Base-by-base conservation (phyloP, 2,329 filamentous ascomycete genomes). In the Botrytis sinoallii region DNA sequence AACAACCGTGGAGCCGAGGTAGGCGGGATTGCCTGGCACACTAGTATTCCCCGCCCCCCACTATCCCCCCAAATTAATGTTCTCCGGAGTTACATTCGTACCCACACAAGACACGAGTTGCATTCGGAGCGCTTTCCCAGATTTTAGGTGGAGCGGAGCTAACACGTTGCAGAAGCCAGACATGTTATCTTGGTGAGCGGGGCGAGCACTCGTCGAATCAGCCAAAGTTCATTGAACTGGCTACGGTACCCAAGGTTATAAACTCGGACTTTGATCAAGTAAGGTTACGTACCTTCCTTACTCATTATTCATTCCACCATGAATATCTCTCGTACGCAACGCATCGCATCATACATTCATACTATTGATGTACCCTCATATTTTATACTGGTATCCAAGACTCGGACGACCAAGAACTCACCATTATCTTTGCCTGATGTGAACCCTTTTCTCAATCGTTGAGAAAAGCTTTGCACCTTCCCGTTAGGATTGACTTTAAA, bases 21-120 rank as follows among this genome's bases (percentile, higher is more conserved):
- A 59, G 29, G 57, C 8, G 57, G 57, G 8, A 60, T 60, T 35
- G 16, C n/a, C 57, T n/a, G 48, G 48, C 48, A n/a, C 48, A n/a
- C 52, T 60, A 22, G 18, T 35, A 60, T 10, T 20, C 59, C 59
- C 35, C 22, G 38, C 38, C 61, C 38, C 60, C 61, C 38, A 63
- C 60, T 63, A 25, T 42, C 6, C 38, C 60, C 8, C 25, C n/a
- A 63, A 42, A 42, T 38, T 29, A 40, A 29, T 63, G 25, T 20
- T 42, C 38, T 63, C 38, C 60, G 60, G 60, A 25, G 61, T 63
- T 40, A 55, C 52, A 55, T 29, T 55, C 52, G 52, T 18, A 55
- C 52, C n/a, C 52, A 55, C 52, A 55, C 52, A 25, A 29, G 52
- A 55, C n/a, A 55, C 52, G 52, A 29, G n/a, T 55, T 16, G 18